Conservation (phyloP, 169 alveolate species). For the Neospora caninum region DNA sequence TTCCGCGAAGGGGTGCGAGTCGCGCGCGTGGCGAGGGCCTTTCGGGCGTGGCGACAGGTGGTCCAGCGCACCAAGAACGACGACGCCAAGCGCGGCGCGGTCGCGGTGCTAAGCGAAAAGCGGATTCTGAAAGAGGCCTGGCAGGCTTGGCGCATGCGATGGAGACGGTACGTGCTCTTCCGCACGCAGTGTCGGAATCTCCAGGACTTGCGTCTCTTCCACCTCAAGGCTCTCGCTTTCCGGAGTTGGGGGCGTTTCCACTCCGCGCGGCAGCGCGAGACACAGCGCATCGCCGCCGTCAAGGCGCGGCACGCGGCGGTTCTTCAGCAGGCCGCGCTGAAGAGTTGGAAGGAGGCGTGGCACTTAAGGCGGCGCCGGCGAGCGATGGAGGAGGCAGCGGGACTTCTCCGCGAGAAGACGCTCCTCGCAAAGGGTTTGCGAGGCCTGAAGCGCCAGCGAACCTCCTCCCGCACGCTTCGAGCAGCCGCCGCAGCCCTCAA, state of each 20-base stretch:
- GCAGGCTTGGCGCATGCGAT: slow-evolving; percentile 1
- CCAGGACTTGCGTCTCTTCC: slow-evolving; percentile 1
- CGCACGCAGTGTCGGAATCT: slow-evolving; percentile 29
- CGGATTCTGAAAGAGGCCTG: background rate
- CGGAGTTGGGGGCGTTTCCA: background rate
- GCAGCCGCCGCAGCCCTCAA: background rate
- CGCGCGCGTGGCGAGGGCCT: background rate
- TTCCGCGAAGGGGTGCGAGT: background rate
- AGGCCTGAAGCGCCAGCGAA: background rate
- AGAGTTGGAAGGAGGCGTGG: background rate
- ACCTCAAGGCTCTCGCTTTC: background rate
- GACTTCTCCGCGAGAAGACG: background rate
- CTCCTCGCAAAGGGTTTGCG: background rate
- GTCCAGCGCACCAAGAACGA: background rate
- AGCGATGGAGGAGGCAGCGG: slow-evolving; percentile 38
- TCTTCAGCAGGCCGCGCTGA: background rate
- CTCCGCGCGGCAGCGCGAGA: background rate
- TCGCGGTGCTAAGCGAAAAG: background rate
- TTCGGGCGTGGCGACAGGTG: background rate
- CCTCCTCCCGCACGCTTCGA: background rate
- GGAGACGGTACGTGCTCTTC: background rate
- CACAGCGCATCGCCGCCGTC: background rate
- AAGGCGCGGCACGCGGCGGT: background rate
- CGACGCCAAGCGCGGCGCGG: background rate
- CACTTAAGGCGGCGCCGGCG: background rate